Percentiles rank a stretch among this genome's conserved stretches.
These are phyloP conservation scores for Phaffia rhodozyma DNA, from an alignment of 1,284 basidiomycete species.

Conservation along the genomic window DNA sequence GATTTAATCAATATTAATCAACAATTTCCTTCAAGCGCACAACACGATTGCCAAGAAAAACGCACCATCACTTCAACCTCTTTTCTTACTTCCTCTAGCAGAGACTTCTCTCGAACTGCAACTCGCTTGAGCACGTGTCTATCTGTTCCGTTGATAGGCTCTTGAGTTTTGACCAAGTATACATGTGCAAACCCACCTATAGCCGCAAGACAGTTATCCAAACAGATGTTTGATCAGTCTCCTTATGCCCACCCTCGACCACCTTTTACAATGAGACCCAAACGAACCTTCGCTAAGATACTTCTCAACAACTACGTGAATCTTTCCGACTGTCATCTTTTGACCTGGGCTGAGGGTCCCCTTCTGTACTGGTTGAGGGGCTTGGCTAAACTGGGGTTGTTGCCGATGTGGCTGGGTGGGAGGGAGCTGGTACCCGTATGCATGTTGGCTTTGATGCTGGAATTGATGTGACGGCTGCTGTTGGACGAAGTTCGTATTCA, in stretches of 20 bases:
- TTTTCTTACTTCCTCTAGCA: conserved; percentile 88
- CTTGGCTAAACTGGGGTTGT: too few species aligned
- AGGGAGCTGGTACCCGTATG: too few species aligned
- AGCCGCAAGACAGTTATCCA: neutral
- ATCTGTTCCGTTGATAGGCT: conserved; percentile 65
- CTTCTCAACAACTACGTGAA: conserved; percentile 70
- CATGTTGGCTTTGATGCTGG: too few species aligned
- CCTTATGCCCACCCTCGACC: too few species aligned
- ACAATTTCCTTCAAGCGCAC: conserved; percentile 18
- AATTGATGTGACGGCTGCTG: too few species aligned
- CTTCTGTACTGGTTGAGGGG: conserved; percentile 23
- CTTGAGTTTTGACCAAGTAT: conserved; percentile 79
- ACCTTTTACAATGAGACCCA: conserved; percentile 7
- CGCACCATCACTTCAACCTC: conserved; percentile 97
- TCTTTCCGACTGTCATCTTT: conserved; percentile 77
- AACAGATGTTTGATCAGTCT: neutral
- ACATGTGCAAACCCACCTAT: conserved; percentile 97
- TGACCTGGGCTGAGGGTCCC: conserved; percentile 54
- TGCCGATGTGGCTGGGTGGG: too few species aligned
- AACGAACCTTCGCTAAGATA: conserved; percentile 81
- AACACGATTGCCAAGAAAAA: conserved; percentile 19
- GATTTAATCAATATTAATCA: conserved; percentile 20
- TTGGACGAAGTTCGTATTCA: too few species aligned
- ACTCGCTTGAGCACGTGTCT: conserved; percentile 91
- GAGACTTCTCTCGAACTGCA: conserved; percentile 76